Evolutionary conservation across 2,329 filamentous ascomycete species (phyloP).

Genomic region (Pezicula neosporulosa): DNA sequence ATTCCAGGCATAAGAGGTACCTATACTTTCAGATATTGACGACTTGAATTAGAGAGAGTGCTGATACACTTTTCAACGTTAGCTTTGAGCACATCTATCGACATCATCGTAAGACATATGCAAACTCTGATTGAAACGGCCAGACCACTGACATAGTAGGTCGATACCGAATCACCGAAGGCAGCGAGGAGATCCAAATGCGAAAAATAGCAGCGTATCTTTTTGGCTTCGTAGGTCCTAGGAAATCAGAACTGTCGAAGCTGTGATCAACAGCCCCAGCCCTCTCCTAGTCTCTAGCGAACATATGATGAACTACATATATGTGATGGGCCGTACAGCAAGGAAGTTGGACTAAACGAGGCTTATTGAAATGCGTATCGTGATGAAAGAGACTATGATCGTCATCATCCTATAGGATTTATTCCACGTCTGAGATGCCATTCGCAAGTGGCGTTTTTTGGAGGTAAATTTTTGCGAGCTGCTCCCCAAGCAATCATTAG

Average conservation of each 20-base stretch:
- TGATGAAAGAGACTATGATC: too few species aligned
- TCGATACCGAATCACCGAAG: constrained; percentile 60
- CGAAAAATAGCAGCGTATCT: constrained; percentile 54
- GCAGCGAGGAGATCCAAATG: constrained; percentile 64
- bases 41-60: not conserved
- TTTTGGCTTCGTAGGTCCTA: constrained; percentile 48
- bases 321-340: too few species aligned
- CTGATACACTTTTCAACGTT: constrained; percentile 32
- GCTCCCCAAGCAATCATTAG: too few species aligned
- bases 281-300: too few species aligned
- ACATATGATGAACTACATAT: too few species aligned
- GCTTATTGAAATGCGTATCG: too few species aligned
- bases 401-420: too few species aligned
- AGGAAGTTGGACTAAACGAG: too few species aligned
- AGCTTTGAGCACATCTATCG: constrained; percentile 66
- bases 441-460: too few species aligned
- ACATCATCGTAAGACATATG: constrained; percentile 45
- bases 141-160: constrained; percentile 7
- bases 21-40: not conserved
- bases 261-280: constrained; percentile 7
- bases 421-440: too few species aligned
- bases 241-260: constrained; percentile 27
- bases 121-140: not conserved
- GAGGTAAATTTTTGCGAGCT: too few species aligned
- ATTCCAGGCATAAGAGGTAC: constrained; percentile 22